Percentiles rank a stretch among this genome's conserved stretches.
These are phyloP conservation scores for Calonectria multiphialidica DNA, from an alignment of 2,329 filamentous ascomycete species.

Conservation along the genomic window DNA sequence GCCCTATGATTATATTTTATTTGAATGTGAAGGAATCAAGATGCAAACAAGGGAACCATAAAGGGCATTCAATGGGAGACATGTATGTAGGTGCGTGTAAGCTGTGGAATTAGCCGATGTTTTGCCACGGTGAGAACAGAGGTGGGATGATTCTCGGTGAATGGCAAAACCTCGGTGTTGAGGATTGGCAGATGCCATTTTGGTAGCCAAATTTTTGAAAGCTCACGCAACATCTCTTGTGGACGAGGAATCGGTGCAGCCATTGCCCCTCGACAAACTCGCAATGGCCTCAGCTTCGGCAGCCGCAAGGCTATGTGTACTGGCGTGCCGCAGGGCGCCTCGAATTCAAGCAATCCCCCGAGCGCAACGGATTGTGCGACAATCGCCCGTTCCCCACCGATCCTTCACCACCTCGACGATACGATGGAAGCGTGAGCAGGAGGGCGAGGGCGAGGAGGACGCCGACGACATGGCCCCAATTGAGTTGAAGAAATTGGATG, in stretches of 20 bases:
- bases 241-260: constrained; percentile 38
- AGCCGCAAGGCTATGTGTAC: constrained; percentile 51
- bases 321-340: constrained; percentile 48
- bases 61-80: constrained; percentile 5
- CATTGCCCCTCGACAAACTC: constrained; percentile 40
- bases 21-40: neutral
- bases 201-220: constrained; percentile 49
- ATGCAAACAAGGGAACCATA: neutral
- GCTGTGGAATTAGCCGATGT: constrained; percentile 23
- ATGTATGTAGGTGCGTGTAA: constrained; percentile 28
- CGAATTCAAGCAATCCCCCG: constrained; percentile 38
- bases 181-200: constrained; percentile 19
- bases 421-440: constrained; percentile 42
- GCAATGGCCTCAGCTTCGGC: constrained; percentile 55
- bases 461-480: constrained; percentile 40
- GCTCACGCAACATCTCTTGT: constrained; percentile 31
- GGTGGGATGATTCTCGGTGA: constrained; percentile 1
- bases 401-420: constrained; percentile 48
- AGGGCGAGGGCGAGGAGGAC: constrained; percentile 37
- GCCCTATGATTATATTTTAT: no score
- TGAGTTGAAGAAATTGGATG: constrained; percentile 47
- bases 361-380: constrained; percentile 40
- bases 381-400: constrained; percentile 37
- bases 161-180: constrained; percentile 44
- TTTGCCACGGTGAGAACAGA: constrained; percentile 22